Evolutionary conservation across 495 filamentous ascomycete species (phyloP), one percentile per base, ranked within the genome.

Genomic region (Penicillium nucicola): DNA sequence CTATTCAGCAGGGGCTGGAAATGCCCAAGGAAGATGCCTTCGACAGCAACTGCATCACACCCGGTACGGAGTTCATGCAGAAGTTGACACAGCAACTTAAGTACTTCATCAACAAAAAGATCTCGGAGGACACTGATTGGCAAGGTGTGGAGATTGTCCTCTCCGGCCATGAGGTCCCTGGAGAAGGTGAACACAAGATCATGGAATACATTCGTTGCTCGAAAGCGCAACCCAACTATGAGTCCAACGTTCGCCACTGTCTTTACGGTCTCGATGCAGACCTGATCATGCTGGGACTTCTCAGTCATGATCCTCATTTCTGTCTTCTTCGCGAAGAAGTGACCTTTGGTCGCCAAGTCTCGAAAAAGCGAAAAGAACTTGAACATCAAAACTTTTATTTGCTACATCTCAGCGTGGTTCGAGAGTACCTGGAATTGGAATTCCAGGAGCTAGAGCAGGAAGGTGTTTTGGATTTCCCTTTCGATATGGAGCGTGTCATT

Each of bases 311-410:
- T 66, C 95, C 95, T 23, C 95, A 99, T 71, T 99, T 99, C 70
- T 96, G 90, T 72, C 77, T 99, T 19, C 81, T 99, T 37, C 87
- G 95, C 60, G 95, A 99, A 65, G 95, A 99, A 66, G 95, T 99
- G 38, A 97, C 90, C 0, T 97, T 99, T 72, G 95, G 95, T 42
- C 83, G 90, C 37, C 82, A 90, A 60, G 84, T 78, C 42, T 85
- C 88, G 64, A 82, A 85, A 52, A 96, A 96, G 65, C 86, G 88
- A 9, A 97, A 95, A 67, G 93, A 97, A 66, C 74, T 99, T 49
- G 95, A 99, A 64, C 92, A 97, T 68, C 95, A 99, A 65, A 99
- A 96, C 65, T 99, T 99, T 74, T 99, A 90, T 68, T 77, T 99
- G 23, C 83, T 99, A 80, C 95, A 99, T 75, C 78, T 99, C 36